phyloP scores from a whole-genome alignment of 2,329 filamentous ascomycete genomes.

The Colletotrichum somersetense region DNA sequence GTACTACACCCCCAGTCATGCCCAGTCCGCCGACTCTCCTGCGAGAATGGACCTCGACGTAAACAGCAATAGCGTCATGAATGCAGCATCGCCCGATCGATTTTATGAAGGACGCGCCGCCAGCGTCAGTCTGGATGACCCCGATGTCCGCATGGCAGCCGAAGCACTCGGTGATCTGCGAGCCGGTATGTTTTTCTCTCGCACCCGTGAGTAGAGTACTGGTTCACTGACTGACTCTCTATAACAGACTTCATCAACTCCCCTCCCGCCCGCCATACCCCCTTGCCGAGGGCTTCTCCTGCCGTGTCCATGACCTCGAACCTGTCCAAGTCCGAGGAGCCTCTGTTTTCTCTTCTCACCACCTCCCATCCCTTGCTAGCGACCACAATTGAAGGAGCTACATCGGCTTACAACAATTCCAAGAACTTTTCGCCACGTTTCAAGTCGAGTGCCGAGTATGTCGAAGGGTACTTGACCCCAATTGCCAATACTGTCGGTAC shows the following conservation, averaged over 20 bases:
- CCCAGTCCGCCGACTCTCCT: constrained; percentile 59
- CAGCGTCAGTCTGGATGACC: constrained; percentile 73
- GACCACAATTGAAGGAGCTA: constrained; percentile 84
- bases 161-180: constrained; percentile 81
- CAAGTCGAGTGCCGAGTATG: constrained; percentile 89
- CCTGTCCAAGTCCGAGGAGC: constrained; percentile 67
- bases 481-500: constrained; percentile 88
- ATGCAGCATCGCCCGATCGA: constrained; percentile 61
- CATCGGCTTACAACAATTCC: constrained; percentile 86
- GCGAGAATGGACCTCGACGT: constrained; percentile 63
- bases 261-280: constrained; percentile 62
- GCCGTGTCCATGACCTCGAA: constrained; percentile 51
- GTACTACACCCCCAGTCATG: constrained; percentile 61
- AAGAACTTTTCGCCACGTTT: constrained; percentile 93
- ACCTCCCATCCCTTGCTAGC: constrained; percentile 89
- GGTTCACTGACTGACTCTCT: background rate
- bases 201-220: constrained; percentile 30
- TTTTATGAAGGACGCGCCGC: constrained; percentile 59
- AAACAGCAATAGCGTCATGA: constrained; percentile 55
- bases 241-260: constrained; percentile 75
- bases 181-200: constrained; percentile 68
- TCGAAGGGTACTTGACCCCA: constrained; percentile 88
- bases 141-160: constrained; percentile 77
- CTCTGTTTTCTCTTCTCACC: constrained; percentile 86
- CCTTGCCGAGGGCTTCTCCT: constrained; percentile 54